Conservation (phyloP, 192 early-diverging fungal species). For the Coemansia sp. region DNA sequence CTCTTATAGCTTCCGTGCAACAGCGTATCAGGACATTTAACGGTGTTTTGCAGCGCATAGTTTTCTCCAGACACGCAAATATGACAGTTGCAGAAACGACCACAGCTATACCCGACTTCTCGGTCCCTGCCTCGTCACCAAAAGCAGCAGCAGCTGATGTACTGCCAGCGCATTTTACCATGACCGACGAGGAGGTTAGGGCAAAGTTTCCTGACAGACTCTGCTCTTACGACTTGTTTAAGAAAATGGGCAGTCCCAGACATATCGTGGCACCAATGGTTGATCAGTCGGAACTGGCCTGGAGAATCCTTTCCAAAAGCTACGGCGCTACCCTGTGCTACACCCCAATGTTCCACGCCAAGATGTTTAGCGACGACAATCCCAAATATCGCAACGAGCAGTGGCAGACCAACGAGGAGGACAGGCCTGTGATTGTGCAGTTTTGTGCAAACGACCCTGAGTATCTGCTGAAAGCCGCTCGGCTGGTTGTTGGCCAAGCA, state of each 20-base stretch:
- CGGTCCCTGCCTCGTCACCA: neutral
- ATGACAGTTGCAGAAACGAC: constrained; percentile 23
- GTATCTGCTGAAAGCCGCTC: constrained; percentile 76
- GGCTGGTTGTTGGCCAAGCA: constrained; percentile 76
- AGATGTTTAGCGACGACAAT: constrained; percentile 70
- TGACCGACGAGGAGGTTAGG: constrained; percentile 51
- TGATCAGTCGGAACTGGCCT: constrained; percentile 93
- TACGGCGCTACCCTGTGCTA: constrained; percentile 89
- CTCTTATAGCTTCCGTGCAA: neutral
- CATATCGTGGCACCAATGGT: constrained; percentile 95
- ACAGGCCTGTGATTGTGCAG: constrained; percentile 86
- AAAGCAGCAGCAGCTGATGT: constrained; percentile 62
- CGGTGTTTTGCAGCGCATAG: constrained; percentile 14
- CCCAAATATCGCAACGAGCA: constrained; percentile 72
- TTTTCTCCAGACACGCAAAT: neutral
- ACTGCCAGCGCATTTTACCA: constrained; percentile 70
- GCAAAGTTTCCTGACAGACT: constrained; percentile 60
- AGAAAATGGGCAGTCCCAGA: constrained; percentile 68
- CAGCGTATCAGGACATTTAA: constrained; percentile 12
- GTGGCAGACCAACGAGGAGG: constrained; percentile 66
- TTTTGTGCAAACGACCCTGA: constrained; percentile 98
- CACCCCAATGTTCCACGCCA: constrained; percentile 98
- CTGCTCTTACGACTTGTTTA: constrained; percentile 78
- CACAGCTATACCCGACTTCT: neutral
- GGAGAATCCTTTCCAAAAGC: constrained; percentile 86